Percentiles rank a stretch among this genome's conserved stretches.
These are phyloP conservation scores for Colletotrichum eleusines DNA, from an alignment of 2,329 filamentous ascomycete species.

Conservation along the genomic window DNA sequence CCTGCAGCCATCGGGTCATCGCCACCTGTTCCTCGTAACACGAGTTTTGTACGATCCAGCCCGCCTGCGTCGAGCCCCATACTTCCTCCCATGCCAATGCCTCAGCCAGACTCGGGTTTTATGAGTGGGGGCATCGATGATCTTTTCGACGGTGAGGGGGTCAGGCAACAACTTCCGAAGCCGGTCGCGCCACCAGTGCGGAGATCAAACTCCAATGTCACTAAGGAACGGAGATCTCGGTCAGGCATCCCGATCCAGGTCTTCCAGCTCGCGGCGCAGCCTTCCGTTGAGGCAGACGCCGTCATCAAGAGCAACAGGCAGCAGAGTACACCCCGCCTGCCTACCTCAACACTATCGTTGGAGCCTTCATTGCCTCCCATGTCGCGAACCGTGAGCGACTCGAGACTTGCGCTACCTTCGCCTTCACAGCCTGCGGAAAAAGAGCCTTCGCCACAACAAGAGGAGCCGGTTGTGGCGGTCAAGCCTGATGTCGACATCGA, in stretches of 20 bases:
- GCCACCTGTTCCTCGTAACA: constrained; percentile 80
- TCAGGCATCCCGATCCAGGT: constrained; percentile 58
- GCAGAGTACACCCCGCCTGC: constrained; percentile 11
- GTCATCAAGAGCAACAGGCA: constrained; percentile 11
- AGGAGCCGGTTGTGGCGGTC: constrained; percentile 43
- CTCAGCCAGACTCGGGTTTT: constrained; percentile 81
- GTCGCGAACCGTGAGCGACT: constrained; percentile 17
- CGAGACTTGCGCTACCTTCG: constrained; percentile 15
- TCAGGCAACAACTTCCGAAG: constrained; percentile 55
- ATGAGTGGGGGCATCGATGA: constrained; percentile 84
- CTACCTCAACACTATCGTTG: constrained; percentile 15
- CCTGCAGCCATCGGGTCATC: constrained; percentile 90
- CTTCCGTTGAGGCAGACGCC: constrained; percentile 34
- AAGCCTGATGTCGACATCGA: constrained; percentile 25
- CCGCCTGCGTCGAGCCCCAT: constrained; percentile 85
- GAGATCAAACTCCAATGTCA: constrained; percentile 47
- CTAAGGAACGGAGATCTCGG: constrained; percentile 48
- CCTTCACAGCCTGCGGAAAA: constrained; percentile 39
- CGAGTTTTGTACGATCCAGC: constrained; percentile 66
- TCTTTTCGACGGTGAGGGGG: constrained; percentile 72
- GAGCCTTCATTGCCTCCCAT: constrained; percentile 19
- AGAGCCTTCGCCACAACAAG: constrained; percentile 42
- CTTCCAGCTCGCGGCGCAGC: constrained; percentile 50
- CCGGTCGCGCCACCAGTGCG: constrained; percentile 48
- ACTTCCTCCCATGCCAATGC: constrained; percentile 73